These are phyloP conservation scores for Gossypium longicalyx DNA, from an alignment of 345 rosid genomes.

Conservation along the genomic window DNA sequence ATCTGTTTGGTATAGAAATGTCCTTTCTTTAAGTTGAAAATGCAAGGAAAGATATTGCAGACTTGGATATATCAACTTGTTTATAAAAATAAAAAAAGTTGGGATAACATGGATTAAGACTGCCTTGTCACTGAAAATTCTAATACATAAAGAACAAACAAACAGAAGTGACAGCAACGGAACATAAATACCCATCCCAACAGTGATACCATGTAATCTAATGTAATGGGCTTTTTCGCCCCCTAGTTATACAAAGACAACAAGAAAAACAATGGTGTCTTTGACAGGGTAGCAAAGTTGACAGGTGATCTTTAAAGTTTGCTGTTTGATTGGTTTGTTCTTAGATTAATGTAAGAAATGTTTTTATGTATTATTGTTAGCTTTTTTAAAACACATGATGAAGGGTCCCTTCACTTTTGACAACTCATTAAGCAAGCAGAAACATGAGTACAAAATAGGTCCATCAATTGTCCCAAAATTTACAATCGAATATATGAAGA, in stretches of 20 bases:
- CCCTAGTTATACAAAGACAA: no score
- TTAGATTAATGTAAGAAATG: not conserved
- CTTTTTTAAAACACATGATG: not conserved
- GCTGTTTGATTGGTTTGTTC: not conserved
- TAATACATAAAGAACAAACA: no score
- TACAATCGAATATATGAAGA: no score
- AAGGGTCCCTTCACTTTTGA: not conserved
- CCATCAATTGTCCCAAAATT: not conserved
- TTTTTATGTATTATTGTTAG: not conserved
- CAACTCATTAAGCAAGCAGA: not conserved
- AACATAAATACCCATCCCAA: no score
- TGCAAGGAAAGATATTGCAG: slow-evolving; percentile 7
- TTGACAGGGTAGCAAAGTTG: not conserved
- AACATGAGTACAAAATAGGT: not conserved
- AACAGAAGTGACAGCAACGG: no score
- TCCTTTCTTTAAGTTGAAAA: not conserved
- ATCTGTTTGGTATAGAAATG: not conserved
- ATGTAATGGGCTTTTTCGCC: no score
- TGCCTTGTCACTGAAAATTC: no score
- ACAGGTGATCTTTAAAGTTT: not conserved
- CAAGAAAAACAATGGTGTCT: not conserved
- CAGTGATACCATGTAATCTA: no score
- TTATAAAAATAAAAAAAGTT: no score
- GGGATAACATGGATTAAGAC: no score
- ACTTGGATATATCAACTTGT: not conserved